Percentiles rank a stretch among this genome's conserved stretches.
Conservation (phyloP, 2,329 filamentous ascomycete species). For the Basipetospora chlamydospora region DNA sequence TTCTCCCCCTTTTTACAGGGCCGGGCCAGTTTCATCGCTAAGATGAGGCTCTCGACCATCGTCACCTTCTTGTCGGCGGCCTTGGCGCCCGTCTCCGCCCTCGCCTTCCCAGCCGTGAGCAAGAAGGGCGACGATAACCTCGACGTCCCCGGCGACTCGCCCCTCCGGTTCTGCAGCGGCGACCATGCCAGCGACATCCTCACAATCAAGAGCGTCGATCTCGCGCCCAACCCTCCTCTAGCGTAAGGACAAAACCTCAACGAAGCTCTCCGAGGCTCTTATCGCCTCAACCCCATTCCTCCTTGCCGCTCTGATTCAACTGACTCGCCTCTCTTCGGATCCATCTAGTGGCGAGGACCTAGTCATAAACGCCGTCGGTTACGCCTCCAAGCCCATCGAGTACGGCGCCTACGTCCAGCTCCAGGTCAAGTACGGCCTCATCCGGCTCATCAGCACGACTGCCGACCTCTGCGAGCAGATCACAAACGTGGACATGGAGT, state of each 20-base stretch:
- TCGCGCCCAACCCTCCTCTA: slow-evolving; percentile 72
- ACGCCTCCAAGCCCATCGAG: slow-evolving; percentile 56
- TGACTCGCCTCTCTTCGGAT: slow-evolving; percentile 11
- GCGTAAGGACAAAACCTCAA: slow-evolving; percentile 69
- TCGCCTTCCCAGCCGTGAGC: slow-evolving; percentile 29
- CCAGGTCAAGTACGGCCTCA: slow-evolving; percentile 86
- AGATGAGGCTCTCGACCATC: slow-evolving; percentile 12
- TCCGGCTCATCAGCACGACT: slow-evolving; percentile 68
- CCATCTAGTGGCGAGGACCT: slow-evolving; percentile 56
- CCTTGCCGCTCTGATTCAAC: background rate
- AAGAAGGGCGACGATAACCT: slow-evolving; percentile 29
- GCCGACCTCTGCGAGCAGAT: slow-evolving; percentile 84
- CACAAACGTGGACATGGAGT: slow-evolving; percentile 73
- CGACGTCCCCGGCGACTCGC: slow-evolving; percentile 72
- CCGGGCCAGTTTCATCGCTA: background rate
- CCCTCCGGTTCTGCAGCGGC: slow-evolving; percentile 59
- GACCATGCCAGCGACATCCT: slow-evolving; percentile 58
- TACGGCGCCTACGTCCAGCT: slow-evolving; percentile 70
- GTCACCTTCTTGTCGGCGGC: slow-evolving; percentile 23
- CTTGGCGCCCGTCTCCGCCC: slow-evolving; percentile 23
- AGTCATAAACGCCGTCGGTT: slow-evolving; percentile 63
- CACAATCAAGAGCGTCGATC: slow-evolving; percentile 62
- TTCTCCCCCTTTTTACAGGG: background rate
- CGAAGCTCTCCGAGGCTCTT: too few species aligned
- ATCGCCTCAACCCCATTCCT: slow-evolving; percentile 2